phyloP scores from a whole-genome alignment of 23 red algal species.

The Chondrus crispus region DNA sequence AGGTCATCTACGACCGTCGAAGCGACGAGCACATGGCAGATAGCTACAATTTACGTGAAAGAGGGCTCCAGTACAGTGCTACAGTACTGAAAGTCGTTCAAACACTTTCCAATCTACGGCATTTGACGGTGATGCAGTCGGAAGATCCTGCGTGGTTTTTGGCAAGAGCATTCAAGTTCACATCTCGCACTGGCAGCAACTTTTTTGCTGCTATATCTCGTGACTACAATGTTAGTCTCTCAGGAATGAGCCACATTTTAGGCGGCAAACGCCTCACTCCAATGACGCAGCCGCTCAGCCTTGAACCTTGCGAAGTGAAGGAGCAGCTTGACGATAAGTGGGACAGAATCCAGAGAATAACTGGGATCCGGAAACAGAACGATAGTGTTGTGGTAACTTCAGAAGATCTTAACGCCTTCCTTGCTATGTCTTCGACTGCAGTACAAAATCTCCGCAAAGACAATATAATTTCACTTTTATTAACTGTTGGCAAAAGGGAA shows the following conservation, averaged over 20 bases:
- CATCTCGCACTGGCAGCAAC: background rate
- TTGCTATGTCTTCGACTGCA: background rate
- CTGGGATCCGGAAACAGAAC: background rate
- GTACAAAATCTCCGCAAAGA: background rate
- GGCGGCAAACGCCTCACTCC: background rate
- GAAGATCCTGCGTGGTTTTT: slow-evolving; percentile 14
- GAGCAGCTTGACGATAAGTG: background rate
- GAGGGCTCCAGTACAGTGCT: background rate
- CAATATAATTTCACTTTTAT: background rate
- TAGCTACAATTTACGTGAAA: background rate
- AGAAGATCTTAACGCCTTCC: background rate
- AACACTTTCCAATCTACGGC: background rate
- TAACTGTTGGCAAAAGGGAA: background rate
- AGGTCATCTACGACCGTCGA: background rate
- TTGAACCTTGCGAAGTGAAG: background rate
- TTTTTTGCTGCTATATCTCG: background rate
- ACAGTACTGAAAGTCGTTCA: background rate
- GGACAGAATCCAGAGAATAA: background rate
- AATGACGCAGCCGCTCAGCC: background rate
- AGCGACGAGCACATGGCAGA: background rate
- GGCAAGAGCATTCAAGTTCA: background rate
- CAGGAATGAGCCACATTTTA: background rate
- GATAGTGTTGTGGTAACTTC: background rate
- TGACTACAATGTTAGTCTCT: background rate
- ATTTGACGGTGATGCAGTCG: background rate